These are phyloP conservation scores for Sordariomycetes sp. DNA, from an alignment of 2,329 filamentous ascomycete species.

Conservation along the genomic window DNA sequence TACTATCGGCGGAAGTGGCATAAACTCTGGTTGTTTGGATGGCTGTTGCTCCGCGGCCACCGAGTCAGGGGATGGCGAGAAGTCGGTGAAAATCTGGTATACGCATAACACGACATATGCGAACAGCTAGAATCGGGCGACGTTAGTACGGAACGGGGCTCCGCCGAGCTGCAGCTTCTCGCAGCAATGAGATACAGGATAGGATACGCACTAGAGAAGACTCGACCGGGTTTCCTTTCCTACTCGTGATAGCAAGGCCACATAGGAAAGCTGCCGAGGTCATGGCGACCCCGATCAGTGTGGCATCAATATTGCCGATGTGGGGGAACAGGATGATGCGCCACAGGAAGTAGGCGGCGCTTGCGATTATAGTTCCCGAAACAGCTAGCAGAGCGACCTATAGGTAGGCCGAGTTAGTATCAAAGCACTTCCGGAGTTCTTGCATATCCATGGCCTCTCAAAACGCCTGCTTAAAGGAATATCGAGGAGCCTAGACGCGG, in stretches of 20 bases:
- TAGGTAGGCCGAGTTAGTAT: not conserved
- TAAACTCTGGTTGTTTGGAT: constrained; percentile 69
- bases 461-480: not conserved
- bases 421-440: not conserved
- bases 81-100: constrained; percentile 99
- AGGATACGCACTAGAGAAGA: constrained; percentile 53
- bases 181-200: not conserved
- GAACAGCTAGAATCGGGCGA: constrained; percentile 48
- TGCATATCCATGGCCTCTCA: not conserved
- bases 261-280: constrained; percentile 89
- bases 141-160: not conserved
- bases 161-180: not conserved
- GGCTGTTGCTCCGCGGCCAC: constrained; percentile 39
- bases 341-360: constrained; percentile 93
- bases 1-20: constrained; percentile 91
- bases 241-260: constrained; percentile 87
- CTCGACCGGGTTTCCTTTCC: constrained; percentile 88
- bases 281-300: constrained; percentile 83
- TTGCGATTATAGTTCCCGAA: constrained; percentile 85
- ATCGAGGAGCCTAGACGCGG: not conserved
- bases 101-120: constrained; percentile 97
- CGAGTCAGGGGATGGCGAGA: constrained; percentile 66
- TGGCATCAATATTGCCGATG: constrained; percentile 84
- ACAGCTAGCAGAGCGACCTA: constrained; percentile 81
- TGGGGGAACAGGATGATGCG: constrained; percentile 87